Conservation (phyloP, 164 flowering plant genomes). For the Warburgia ugandensis region DNA sequence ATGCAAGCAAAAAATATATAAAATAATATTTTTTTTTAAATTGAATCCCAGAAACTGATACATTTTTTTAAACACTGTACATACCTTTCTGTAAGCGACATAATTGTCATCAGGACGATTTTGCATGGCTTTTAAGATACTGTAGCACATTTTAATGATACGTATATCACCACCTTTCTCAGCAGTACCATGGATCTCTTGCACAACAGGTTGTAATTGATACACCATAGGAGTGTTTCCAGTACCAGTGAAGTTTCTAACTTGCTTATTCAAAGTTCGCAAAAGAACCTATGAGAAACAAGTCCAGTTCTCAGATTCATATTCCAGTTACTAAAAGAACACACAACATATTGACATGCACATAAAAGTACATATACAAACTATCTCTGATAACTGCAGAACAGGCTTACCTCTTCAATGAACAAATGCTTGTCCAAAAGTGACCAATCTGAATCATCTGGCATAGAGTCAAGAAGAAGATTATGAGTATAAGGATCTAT, state of each 20-base stretch:
- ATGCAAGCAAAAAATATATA: neutral
- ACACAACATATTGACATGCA: too few relatives aligned
- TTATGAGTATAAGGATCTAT: slow-evolving; percentile 98
- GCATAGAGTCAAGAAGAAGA: slow-evolving; percentile 95
- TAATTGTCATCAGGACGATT: slow-evolving; percentile 87
- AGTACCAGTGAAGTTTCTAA: slow-evolving; percentile 67
- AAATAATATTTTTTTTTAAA: too few relatives aligned
- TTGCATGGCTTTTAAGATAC: slow-evolving; percentile 60
- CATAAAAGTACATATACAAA: neutral
- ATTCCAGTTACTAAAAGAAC: neutral
- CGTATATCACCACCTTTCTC: slow-evolving; percentile 41
- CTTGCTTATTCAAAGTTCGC: slow-evolving; percentile 70
- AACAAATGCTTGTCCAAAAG: slow-evolving; percentile 68
- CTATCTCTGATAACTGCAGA: neutral
- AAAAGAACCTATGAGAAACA: slow-evolving; percentile 37
- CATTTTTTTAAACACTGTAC: neutral
- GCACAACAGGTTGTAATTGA: slow-evolving; percentile 66
- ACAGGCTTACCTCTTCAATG: slow-evolving; percentile 58
- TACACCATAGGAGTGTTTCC: slow-evolving; percentile 86
- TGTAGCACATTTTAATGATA: slow-evolving; percentile 48
- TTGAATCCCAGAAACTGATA: too few relatives aligned
- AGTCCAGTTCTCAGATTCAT: neutral
- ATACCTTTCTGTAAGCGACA: slow-evolving; percentile 96
- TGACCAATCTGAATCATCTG: slow-evolving; percentile 81
- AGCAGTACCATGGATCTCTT: slow-evolving; percentile 60